These are phyloP conservation scores for Immersiella caudata DNA, from an alignment of 495 filamentous ascomycete genomes.

Conservation along the genomic window DNA sequence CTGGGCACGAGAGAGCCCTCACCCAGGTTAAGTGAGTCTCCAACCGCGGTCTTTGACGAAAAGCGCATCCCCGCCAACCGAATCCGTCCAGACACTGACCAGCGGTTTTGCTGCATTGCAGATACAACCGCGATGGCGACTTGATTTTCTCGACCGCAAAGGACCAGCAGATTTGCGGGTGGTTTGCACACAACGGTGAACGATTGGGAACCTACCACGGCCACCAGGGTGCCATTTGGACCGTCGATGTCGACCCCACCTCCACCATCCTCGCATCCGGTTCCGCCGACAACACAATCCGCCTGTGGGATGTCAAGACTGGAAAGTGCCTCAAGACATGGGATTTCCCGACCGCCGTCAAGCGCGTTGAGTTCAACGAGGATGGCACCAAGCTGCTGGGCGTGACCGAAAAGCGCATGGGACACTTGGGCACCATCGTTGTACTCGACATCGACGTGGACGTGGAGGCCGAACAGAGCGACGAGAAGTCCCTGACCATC, in stretches of 20 bases:
- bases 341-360: constrained; percentile 95
- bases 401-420: constrained; percentile 98
- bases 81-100: constrained; percentile 23
- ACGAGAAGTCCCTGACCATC: constrained; percentile 80
- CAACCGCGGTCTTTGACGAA: not conserved
- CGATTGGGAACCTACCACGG: constrained; percentile 93
- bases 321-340: constrained; percentile 92
- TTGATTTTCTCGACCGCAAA: constrained; percentile 96
- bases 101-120: constrained; percentile 33
- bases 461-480: constrained; percentile 76
- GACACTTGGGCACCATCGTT: constrained; percentile 87
- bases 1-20: constrained; percentile 97
- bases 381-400: constrained; percentile 87
- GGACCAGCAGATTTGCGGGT: constrained; percentile 94
- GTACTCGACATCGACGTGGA: constrained; percentile 84
- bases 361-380: constrained; percentile 93
- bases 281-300: constrained; percentile 96
- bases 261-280: constrained; percentile 91
- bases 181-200: constrained; percentile 94
- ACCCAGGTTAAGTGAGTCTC: constrained; percentile 86
- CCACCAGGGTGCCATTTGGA: constrained; percentile 98
- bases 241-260: constrained; percentile 94
- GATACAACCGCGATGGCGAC: constrained; percentile 95
- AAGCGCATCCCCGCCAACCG: not conserved
- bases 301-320: constrained; percentile 93